These are phyloP conservation scores for Nicotiana noctiflora DNA, from an alignment of 257 asterid species.

Conservation along the genomic window DNA sequence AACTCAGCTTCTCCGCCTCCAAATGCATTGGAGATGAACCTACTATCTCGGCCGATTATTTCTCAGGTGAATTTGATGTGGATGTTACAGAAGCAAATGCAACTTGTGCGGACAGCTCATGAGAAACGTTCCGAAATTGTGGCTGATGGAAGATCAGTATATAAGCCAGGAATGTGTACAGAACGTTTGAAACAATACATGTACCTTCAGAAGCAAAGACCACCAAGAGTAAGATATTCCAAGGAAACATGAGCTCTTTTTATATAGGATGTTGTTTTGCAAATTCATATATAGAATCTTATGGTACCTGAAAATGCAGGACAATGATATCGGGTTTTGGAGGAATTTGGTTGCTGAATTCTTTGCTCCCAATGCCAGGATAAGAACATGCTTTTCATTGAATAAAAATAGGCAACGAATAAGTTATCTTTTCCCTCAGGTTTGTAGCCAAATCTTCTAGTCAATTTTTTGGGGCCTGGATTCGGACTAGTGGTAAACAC, in stretches of 20 bases:
- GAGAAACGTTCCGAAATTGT: neutral
- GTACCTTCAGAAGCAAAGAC: slow-evolving; percentile 18
- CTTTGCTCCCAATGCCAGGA: slow-evolving; percentile 28
- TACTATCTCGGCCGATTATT: neutral
- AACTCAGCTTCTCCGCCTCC: neutral
- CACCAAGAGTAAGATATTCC: slow-evolving; percentile 17
- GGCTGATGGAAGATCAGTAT: neutral
- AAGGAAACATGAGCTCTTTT: neutral
- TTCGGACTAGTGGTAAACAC: too few relatives aligned
- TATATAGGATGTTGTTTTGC: neutral
- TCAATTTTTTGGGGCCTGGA: neutral
- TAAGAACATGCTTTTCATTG: slow-evolving; percentile 22
- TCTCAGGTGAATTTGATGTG: neutral
- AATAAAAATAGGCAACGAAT: neutral
- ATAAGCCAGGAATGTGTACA: slow-evolving; percentile 15
- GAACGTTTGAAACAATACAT: slow-evolving; percentile 19
- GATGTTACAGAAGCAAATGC: neutral
- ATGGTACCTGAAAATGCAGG: slow-evolving; percentile 16
- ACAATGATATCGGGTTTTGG: slow-evolving; percentile 31
- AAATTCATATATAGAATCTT: neutral
- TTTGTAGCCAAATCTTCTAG: neutral
- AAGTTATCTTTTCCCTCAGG: slow-evolving; percentile 12
- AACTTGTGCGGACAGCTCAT: neutral
- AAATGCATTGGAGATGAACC: neutral
- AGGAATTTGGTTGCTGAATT: slow-evolving; percentile 20